phyloP scores from a whole-genome alignment of 2,329 filamentous ascomycete species.

The Fusarium irregulare region DNA sequence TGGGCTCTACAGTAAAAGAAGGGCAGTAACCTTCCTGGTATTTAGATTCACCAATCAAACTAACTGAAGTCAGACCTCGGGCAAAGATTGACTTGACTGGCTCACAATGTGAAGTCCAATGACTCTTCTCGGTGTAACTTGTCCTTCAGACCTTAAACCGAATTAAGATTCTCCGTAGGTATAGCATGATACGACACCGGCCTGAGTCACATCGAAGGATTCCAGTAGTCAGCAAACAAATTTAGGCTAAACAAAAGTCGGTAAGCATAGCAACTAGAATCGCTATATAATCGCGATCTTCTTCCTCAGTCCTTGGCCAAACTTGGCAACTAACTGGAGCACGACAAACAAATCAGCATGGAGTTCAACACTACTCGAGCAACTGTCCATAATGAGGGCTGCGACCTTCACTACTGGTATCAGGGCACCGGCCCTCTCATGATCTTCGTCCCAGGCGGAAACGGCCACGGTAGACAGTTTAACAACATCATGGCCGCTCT shows the following conservation, averaged over 20 bases:
- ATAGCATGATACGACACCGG: neutral
- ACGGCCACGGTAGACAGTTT: slow-evolving; percentile 10
- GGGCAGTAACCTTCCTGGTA: rapidly evolving
- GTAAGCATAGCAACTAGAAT: neutral
- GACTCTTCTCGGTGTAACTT: too few species aligned
- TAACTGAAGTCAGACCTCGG: rapidly evolving
- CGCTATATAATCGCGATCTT: neutral
- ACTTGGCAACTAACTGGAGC: neutral
- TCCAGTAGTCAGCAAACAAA: too few species aligned
- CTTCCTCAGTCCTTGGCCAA: neutral
- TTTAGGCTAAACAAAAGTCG: neutral
- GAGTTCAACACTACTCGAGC: neutral
- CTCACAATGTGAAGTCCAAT: too few species aligned
- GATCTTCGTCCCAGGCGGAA: slow-evolving; percentile 5
- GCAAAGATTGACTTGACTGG: neutral
- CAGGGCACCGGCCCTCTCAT: neutral
- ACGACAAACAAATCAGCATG: neutral
- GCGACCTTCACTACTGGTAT: slow-evolving; percentile 18
- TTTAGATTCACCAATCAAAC: rapidly evolving
- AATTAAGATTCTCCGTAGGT: neutral
- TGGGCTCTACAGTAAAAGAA: too few species aligned
- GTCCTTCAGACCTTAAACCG: neutral
- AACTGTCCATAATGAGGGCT: slow-evolving; percentile 5
- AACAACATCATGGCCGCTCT: slow-evolving; percentile 10
- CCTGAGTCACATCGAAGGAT: neutral